phyloP scores from a whole-genome alignment of 192 early-diverging fungal genomes.

The Rhizophagus clarus region DNA sequence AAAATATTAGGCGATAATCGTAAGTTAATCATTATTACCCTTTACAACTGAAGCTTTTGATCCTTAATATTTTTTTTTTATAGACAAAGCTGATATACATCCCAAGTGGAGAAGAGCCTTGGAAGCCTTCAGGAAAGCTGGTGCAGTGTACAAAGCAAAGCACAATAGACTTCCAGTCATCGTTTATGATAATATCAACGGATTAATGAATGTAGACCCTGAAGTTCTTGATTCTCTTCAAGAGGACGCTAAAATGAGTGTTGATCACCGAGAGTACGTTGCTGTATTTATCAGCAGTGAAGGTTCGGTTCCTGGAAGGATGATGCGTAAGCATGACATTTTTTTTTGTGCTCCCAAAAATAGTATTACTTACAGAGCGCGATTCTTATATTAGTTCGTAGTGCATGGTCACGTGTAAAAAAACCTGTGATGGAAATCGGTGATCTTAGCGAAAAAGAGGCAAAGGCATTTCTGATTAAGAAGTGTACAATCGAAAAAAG shows the following conservation, averaged over 20 bases:
- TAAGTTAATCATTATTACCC: no score
- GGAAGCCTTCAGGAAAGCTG: background rate
- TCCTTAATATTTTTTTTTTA: no score
- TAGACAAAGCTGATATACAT: background rate
- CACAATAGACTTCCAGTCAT: background rate
- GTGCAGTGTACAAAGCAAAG: background rate
- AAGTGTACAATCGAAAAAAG: background rate
- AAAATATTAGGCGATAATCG: no score
- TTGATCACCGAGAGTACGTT: slow-evolving; percentile 8
- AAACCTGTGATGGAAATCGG: background rate
- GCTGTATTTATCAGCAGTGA: slow-evolving; percentile 30
- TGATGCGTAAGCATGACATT: no score
- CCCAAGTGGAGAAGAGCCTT: background rate
- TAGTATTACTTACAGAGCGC: background rate
- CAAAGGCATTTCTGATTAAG: background rate
- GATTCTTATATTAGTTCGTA: background rate
- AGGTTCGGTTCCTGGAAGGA: background rate
- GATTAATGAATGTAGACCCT: background rate
- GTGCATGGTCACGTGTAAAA: background rate
- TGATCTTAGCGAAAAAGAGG: slow-evolving; percentile 5
- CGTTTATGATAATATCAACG: background rate
- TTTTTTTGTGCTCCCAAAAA: background rate
- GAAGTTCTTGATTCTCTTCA: slow-evolving; percentile 15
- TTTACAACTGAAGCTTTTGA: no score
- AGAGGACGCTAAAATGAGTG: background rate